Evolutionary conservation across 2,329 filamentous ascomycete genomes (phyloP).

Genomic region (Cadophora malorum): DNA sequence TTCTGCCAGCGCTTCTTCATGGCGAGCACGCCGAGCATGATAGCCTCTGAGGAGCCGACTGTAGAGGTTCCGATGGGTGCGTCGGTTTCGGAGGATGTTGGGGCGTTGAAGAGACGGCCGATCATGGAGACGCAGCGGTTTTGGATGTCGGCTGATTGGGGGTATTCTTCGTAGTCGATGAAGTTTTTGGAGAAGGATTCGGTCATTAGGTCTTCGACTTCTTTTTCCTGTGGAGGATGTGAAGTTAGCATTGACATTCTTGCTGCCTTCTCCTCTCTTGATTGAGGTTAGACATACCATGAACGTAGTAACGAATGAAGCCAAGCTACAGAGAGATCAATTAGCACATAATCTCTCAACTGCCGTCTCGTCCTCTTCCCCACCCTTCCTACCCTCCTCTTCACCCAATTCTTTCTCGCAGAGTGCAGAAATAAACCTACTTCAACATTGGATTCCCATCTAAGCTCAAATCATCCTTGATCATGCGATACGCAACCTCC

Average conservation of each 20-base stretch:
- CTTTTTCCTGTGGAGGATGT: conserved; percentile 70
- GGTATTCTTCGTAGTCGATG: conserved; percentile 87
- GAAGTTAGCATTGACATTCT: not conserved
- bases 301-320: conserved; percentile 94
- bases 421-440: conserved; percentile 51
- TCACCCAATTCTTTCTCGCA: not conserved
- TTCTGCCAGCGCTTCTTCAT: conserved; percentile 98
- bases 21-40: conserved; percentile 81
- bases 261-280: not conserved
- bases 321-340: conserved; percentile 63
- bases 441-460: conserved; percentile 91
- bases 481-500: conserved; percentile 94
- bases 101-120: conserved; percentile 85
- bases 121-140: conserved; percentile 95
- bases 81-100: conserved; percentile 58
- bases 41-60: conserved; percentile 88
- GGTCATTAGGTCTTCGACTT: conserved; percentile 94
- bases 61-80: conserved; percentile 86
- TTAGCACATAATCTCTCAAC: conserved; percentile 22
- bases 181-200: conserved; percentile 96
- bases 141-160: conserved; percentile 82
- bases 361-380: not conserved
- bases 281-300: conserved; percentile 66
- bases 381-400: no score
- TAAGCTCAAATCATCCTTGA: conserved; percentile 90